A percentile compares a stretch with the other conserved stretches of the same genome.
Evolutionary conservation across 306 rosid genomes (phyloP).

Genomic region (Ochetophila trinervis): DNA sequence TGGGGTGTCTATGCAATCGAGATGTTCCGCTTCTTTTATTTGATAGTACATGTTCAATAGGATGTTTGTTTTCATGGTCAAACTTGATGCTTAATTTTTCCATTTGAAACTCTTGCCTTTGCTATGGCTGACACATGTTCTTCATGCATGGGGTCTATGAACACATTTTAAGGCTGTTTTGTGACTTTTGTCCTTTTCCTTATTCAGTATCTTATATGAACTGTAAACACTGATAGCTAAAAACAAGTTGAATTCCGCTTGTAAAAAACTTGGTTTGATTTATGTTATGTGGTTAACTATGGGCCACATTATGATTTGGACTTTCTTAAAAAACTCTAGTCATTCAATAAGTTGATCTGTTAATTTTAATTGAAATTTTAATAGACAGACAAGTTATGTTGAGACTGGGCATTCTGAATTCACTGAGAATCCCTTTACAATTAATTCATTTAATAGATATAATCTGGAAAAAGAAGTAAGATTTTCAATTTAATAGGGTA

Average conservation of each 20-base stretch:
- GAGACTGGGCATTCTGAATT: conserved; percentile 9
- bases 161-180: background rate
- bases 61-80: background rate
- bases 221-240: conserved; percentile 1
- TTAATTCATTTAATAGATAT: conserved; percentile 8
- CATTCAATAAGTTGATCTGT: conserved; percentile 16
- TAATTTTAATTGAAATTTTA: background rate
- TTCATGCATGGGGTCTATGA: background rate
- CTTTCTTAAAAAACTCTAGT: conserved; percentile 6
- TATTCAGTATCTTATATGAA: background rate
- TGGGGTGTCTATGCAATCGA: conserved; percentile 2
- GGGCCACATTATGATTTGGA: conserved; percentile 4
- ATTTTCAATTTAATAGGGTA: conserved; percentile 17
- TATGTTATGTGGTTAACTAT: conserved; percentile 1
- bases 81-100: background rate
- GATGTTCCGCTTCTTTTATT: background rate
- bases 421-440: conserved; percentile 18
- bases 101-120: background rate
- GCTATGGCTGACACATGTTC: conserved; percentile 5
- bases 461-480: conserved; percentile 5
- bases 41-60: background rate
- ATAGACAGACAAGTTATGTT: conserved; percentile 9
- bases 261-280: background rate
- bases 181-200: background rate
- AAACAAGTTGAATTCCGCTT: background rate